A percentile compares a stretch with the other conserved stretches of the same genome.
phyloP scores from a whole-genome alignment of 2,329 filamentous ascomycete genomes.

The Ascocoryne sarcoides region DNA sequence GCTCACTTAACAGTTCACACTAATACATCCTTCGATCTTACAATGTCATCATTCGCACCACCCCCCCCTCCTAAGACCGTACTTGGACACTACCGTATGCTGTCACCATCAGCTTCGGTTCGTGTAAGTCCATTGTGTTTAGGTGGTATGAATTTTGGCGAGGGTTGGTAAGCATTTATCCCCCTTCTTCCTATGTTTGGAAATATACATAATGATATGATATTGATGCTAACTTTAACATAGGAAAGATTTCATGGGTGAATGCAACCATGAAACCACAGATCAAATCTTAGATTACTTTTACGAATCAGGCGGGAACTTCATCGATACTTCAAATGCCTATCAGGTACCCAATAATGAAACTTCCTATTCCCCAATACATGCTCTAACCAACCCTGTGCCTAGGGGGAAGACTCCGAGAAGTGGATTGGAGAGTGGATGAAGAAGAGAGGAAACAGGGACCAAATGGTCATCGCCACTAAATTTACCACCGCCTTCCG shows the following conservation, averaged over 20 bases:
- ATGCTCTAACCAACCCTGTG: neutral
- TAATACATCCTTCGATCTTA: too few species aligned
- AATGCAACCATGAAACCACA: constrained; percentile 51
- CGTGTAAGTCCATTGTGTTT: constrained; percentile 60
- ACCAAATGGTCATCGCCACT: constrained; percentile 58
- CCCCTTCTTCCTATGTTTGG: too few species aligned
- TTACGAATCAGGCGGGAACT: constrained; percentile 51
- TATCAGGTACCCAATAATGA: constrained; percentile 45
- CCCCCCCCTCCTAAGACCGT: constrained; percentile 42
- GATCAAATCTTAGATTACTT: constrained; percentile 49
- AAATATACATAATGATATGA: too few species aligned
- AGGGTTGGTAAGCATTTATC: constrained; percentile 38
- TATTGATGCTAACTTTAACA: too few species aligned
- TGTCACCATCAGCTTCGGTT: constrained; percentile 56
- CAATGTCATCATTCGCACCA: constrained; percentile 13
- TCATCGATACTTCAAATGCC: constrained; percentile 61
- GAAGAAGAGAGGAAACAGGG: constrained; percentile 52
- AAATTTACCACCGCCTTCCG: constrained; percentile 37
- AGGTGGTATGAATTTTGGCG: constrained; percentile 57
- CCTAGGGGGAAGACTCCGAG: constrained; percentile 52
- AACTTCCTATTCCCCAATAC: neutral
- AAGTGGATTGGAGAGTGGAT: constrained; percentile 65
- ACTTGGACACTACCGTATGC: constrained; percentile 55
- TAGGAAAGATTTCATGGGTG: constrained; percentile 50
- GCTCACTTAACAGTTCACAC: too few species aligned